phyloP scores from a whole-genome alignment of 805 yeast species.

The Suhomyces xylopsoci region DNA sequence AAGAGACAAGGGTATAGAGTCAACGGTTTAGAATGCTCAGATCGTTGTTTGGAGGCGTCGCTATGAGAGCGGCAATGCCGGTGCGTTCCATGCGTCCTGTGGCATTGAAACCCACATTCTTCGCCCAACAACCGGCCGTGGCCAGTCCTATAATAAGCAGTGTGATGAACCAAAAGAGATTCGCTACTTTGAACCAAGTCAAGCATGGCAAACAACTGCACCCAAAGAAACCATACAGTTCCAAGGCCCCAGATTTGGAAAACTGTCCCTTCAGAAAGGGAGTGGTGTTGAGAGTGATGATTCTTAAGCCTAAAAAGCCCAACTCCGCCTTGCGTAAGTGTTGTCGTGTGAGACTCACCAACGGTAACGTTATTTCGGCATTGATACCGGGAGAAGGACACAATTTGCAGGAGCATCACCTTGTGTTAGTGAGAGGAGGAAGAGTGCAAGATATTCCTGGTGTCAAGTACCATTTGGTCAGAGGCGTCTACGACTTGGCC shows the following conservation, averaged over 20 bases:
- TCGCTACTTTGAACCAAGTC: constrained; percentile 76
- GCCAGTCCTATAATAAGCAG: constrained; percentile 7
- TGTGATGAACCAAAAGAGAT: constrained; percentile 38
- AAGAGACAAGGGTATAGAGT: not conserved
- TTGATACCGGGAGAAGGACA: constrained; percentile 99
- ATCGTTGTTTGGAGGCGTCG: constrained; percentile 11
- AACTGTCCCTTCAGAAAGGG: constrained; percentile 87
- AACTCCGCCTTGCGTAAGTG: constrained; percentile 98
- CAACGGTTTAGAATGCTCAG: constrained; percentile 15
- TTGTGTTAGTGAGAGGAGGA: constrained; percentile 96
- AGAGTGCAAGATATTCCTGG: constrained; percentile 98
- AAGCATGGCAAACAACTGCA: constrained; percentile 57
- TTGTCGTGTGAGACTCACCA: constrained; percentile 87
- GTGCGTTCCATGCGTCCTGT: not conserved
- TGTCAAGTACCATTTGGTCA: constrained; percentile 87
- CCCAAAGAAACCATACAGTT: constrained; percentile 49
- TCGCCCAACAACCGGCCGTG: not conserved
- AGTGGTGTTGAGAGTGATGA: constrained; percentile 90
- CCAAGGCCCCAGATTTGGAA: constrained; percentile 78
- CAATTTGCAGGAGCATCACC: constrained; percentile 96
- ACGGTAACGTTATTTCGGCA: constrained; percentile 85
- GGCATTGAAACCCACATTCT: not conserved
- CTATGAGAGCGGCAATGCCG: not conserved
- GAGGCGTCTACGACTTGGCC: constrained; percentile 90
- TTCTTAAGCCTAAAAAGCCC: constrained; percentile 95